Evolutionary conservation across 371 early-diverging fungal genomes (phyloP).

Genomic region (Nematocida displodere): DNA sequence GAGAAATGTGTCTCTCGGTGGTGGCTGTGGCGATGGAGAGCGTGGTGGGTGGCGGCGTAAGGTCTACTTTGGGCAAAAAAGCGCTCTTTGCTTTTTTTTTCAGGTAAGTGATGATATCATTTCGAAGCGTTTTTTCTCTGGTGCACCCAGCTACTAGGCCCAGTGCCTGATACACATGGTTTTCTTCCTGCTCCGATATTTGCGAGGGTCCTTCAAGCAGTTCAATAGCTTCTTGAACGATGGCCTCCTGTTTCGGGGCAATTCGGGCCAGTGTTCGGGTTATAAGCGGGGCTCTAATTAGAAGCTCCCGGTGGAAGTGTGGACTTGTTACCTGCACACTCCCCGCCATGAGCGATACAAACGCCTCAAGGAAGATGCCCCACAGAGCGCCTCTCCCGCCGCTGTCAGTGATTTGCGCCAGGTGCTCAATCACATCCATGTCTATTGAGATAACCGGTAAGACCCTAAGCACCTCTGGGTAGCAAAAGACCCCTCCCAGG

Average conservation of each 20-base stretch:
- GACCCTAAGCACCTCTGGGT: neutral
- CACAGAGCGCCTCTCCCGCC: neutral
- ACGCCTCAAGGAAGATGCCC: constrained; percentile 24
- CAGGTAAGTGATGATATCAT: constrained; percentile 11
- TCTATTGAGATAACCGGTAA: neutral
- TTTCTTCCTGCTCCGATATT: constrained; percentile 4
- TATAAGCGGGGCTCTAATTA: constrained; percentile 15
- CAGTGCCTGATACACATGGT: neutral
- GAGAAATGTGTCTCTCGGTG: too few species aligned
- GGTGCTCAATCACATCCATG: neutral
- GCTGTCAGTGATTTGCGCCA: neutral
- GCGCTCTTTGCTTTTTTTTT: constrained; percentile 20
- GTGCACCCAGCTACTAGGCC: neutral
- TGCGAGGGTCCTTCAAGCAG: neutral
- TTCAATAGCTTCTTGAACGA: neutral
- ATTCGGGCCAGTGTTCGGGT: neutral
- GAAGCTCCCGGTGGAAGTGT: neutral
- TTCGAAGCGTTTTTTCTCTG: neutral
- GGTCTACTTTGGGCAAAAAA: too few species aligned
- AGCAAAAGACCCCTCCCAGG: neutral
- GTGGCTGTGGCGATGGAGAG: too few species aligned
- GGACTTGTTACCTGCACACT: neutral
- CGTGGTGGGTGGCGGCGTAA: too few species aligned
- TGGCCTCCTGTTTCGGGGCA: neutral
- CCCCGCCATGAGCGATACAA: neutral